Evolutionary conservation across 2,329 filamentous ascomycete genomes (phyloP).

Genomic region (Venturia aucupariae): DNA sequence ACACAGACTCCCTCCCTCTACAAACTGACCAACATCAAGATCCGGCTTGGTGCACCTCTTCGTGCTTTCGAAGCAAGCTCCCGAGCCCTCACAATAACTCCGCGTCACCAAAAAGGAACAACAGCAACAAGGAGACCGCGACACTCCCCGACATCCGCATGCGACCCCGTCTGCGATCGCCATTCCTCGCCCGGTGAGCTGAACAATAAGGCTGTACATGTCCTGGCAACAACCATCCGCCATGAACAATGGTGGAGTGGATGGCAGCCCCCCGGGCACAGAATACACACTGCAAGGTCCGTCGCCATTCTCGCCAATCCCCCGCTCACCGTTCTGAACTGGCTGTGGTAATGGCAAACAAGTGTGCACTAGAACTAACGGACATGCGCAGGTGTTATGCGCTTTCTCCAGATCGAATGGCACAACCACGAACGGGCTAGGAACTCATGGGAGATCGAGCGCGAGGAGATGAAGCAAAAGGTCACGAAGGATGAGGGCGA

Average conservation of each 20-base stretch:
- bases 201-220: conserved; percentile 35
- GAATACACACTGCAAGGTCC: conserved; percentile 65
- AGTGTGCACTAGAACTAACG: conserved; percentile 2
- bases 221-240: conserved; percentile 62
- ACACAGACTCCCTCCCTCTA: not conserved
- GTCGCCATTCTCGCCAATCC: conserved; percentile 17
- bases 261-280: conserved; percentile 48
- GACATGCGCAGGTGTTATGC: conserved; percentile 71
- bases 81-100: not conserved
- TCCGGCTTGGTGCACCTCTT: not conserved
- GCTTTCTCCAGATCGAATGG: conserved; percentile 98
- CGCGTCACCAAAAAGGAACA: not conserved
- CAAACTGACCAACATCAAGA: not conserved
- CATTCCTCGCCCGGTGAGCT: not conserved
- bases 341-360: not conserved
- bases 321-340: not conserved
- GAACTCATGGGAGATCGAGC: conserved; percentile 98
- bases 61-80: not conserved
- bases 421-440: conserved; percentile 95
- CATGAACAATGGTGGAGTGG: conserved; percentile 47
- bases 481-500: conserved; percentile 93
- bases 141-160: not conserved
- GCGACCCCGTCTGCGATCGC: not conserved
- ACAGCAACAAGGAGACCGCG: not conserved
- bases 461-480: conserved; percentile 96